These are phyloP conservation scores for Paraglomus brasilianum DNA, from an alignment of 192 early-diverging fungal species.

Conservation along the genomic window DNA sequence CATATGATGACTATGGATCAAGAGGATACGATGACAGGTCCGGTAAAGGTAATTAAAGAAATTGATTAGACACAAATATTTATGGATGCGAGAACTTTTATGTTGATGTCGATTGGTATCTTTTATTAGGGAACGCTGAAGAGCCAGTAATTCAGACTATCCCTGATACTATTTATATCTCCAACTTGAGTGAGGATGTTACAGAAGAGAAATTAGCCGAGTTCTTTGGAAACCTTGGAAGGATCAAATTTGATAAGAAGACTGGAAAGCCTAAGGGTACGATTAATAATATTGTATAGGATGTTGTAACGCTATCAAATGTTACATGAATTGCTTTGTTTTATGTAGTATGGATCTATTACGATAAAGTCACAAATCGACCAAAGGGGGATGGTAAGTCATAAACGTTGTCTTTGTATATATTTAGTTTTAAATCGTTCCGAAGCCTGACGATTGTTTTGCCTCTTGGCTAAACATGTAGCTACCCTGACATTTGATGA, in stretches of 20 bases:
- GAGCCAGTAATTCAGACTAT: constrained; percentile 45
- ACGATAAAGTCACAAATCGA: constrained; percentile 56
- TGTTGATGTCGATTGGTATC: neutral
- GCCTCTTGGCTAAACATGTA: constrained; percentile 17
- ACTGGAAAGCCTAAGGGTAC: constrained; percentile 60
- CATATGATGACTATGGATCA: constrained; percentile 23
- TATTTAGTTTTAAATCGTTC: neutral
- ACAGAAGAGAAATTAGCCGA: constrained; percentile 63
- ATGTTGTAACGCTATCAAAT: neutral
- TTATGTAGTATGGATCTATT: constrained; percentile 65
- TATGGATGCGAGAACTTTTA: neutral
- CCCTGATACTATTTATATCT: constrained; percentile 72
- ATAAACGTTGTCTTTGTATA: neutral
- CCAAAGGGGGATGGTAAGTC: constrained; percentile 71
- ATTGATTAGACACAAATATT: neutral
- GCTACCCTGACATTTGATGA: constrained; percentile 78
- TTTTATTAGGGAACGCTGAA: constrained; percentile 21
- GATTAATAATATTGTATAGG: neutral
- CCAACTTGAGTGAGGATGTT: constrained; percentile 55
- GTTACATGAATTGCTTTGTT: constrained; percentile 2
- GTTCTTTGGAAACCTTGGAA: constrained; percentile 67
- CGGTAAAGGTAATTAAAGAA: neutral
- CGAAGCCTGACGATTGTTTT: neutral
- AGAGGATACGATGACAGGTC: neutral
- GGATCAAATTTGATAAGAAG: constrained; percentile 70